Evolutionary conservation across 352 stramenopile genomes (phyloP).

Genomic region (Pilasporangium apinafurcum): DNA sequence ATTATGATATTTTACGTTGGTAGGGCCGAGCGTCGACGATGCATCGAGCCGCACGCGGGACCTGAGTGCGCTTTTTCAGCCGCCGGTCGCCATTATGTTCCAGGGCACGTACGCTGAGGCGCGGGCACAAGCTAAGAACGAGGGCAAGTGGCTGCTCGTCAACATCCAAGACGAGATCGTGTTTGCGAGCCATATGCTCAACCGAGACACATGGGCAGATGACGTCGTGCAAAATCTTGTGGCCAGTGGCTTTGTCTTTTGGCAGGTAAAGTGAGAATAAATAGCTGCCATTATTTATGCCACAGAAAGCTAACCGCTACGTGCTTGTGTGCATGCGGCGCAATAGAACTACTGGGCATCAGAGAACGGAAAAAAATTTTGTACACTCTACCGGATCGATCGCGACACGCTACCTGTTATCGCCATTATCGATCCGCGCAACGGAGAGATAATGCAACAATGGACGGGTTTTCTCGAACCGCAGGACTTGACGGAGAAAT

Average conservation of each 20-base stretch:
- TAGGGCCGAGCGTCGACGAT: conserved; percentile 8
- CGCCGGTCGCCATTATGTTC: conserved; percentile 70
- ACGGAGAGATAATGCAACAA: conserved; percentile 54
- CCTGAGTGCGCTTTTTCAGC: conserved; percentile 67
- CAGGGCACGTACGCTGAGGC: conserved; percentile 71
- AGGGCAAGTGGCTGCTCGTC: conserved; percentile 90
- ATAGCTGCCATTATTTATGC: too few relatives aligned
- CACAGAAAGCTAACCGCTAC: too few relatives aligned
- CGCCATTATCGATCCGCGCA: conserved; percentile 72
- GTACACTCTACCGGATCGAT: conserved; percentile 75
- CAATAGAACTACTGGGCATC: conserved; percentile 67
- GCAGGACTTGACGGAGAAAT: conserved; percentile 64
- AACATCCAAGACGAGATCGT: conserved; percentile 94
- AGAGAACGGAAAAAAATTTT: conserved; percentile 82
- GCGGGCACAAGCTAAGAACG: conserved; percentile 73
- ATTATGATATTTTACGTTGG: not conserved
- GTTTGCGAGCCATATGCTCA: conserved; percentile 94
- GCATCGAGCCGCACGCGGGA: conserved; percentile 28
- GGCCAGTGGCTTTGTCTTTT: conserved; percentile 93
- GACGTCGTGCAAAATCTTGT: conserved; percentile 94
- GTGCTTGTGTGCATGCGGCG: not conserved
- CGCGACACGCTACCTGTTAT: conserved; percentile 58
- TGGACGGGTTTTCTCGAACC: conserved; percentile 71
- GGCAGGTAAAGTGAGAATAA: too few relatives aligned
- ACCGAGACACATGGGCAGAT: conserved; percentile 94